phyloP scores from a whole-genome alignment of 108 stramenopile species.

The Cafeteria roenbergensis region DNA sequence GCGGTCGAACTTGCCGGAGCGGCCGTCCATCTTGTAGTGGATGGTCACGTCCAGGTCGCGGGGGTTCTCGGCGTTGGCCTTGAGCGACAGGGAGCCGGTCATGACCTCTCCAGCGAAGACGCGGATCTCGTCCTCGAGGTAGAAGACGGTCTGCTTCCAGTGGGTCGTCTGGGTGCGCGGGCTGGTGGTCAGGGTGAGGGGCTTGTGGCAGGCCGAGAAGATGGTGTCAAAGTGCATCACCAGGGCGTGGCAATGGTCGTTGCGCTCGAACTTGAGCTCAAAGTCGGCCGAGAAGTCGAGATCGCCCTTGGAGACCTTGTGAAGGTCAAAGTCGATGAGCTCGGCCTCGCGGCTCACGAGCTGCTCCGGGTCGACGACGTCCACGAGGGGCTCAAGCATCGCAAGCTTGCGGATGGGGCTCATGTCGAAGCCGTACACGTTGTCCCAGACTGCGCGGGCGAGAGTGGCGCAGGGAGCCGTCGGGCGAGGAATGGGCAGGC shows the following conservation, averaged over 20 bases:
- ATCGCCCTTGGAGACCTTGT: conserved; percentile 72
- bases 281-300: conserved; percentile 60
- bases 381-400: conserved; percentile 79
- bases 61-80: conserved; percentile 41
- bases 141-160: conserved; percentile 88
- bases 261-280: conserved; percentile 51
- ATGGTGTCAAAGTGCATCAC: conserved; percentile 87
- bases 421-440: conserved; percentile 96
- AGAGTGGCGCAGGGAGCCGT: conserved; percentile 39
- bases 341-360: conserved; percentile 3
- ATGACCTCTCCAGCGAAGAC: conserved; percentile 32
- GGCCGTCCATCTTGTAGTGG: conserved; percentile 22
- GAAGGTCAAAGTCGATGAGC: conserved; percentile 72
- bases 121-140: conserved; percentile 32
- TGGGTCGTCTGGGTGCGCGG: conserved; percentile 77
- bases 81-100: conserved; percentile 25
- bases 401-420: conserved; percentile 71
- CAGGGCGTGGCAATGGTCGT: conserved; percentile 73
- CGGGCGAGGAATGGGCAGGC: conserved; percentile 41
- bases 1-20: conserved; percentile 15
- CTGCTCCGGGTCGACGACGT: conserved; percentile 64
- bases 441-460: conserved; percentile 63
- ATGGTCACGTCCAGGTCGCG: conserved; percentile 42
- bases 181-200: conserved; percentile 80
- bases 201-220: conserved; percentile 78